Base-by-base conservation (phyloP, 345 rosid genomes). In the Rhizophora mangle region DNA sequence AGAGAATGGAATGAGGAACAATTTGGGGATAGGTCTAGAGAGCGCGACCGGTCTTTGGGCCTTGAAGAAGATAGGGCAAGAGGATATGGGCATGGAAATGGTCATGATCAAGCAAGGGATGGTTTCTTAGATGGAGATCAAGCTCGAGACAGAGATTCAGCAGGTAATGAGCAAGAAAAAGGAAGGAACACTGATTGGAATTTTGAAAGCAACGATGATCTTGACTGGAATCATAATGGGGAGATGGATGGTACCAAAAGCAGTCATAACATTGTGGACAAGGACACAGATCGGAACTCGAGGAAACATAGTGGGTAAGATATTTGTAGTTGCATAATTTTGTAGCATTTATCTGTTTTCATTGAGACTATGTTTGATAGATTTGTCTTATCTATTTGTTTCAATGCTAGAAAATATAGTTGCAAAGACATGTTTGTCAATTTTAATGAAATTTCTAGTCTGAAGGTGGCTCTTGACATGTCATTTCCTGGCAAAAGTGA, bases 251-350 rank as follows among this genome's bases (percentile, higher is more conserved):
- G 68, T 66, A 70, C 61, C 6, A 76, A 73, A 68, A 77, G 55
- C 64, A 81, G 59, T 60, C 74, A 30, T 65, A 69, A 57, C 66
- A 65, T 70, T 75, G 52, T 51, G 53, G 79, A 79, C 0, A 77
- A 79, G 74, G 81, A 76, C 71, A 76, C 67, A 55, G 82, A 81
- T 70, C 83, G 75, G 58, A 74, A 64, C 16, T 64, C 67, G 9
- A 84, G 85, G 78, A 84, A 70, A 75, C 83, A 70, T 54, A 84
- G 77, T 72, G 84, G 87, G 98, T 94, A 78, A 79, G 80, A 31
- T 47, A 31, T 16, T 19, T 5, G 13, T 10, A 7, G 4, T 1
- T 43, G 6, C 22, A 57, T 46, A 32, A 8, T 16, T 39, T 36
- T 68, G 34, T 27, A 36, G 60, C 36, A 9, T 67, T 5, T 52